Evolutionary conservation across 2,329 filamentous ascomycete genomes (phyloP), one percentile per base, ranked within the genome.

Genomic region (Nigrospora sphaerica): DNA sequence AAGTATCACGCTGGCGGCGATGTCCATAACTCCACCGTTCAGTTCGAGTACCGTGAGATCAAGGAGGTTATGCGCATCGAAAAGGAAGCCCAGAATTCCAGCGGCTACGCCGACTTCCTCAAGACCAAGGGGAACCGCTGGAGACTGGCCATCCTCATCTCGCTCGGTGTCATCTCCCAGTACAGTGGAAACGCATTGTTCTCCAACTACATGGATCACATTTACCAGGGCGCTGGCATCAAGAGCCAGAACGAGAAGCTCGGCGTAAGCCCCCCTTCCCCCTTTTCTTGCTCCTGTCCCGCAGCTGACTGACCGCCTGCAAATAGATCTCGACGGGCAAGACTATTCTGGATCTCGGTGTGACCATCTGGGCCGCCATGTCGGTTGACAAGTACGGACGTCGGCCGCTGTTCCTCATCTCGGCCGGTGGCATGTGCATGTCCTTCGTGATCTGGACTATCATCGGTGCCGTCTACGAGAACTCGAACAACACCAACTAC

Each of bases 141-240:
- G 69, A 72, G 83, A 12, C 67, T 86, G 39, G 70, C 75, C 41
- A 76, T 86, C 46, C 69, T 84, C 37, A 62, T 83, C 37, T 83
- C 78, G 0, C 70, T 86, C 16, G 82, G 80, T 56, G 65, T 85
- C 54, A 83, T 85, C 57, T 83, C 80, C 2, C 81, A 86, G 62
- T 85, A 83, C 65, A 80, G 75, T 44, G 82, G 83, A 39, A 86
- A 85, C 57, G 81, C 78, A 16, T 65, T 86, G 2, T 79, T 86
- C 57, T 80, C 74, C 51, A 85, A 85, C 65, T 85, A 85, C 61
- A 79, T 82, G 56, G 77, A 80, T 49, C 69, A 74, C 47, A 73
- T 86, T 52, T 83, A 83, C 63, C 66, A 72, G 36, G 75, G 74
- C 42, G 80, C 80, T 42, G 81, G 81, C 39, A 83, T 85, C 57